Evolutionary conservation across 2,329 filamentous ascomycete genomes (phyloP).

Genomic region (Aspergillus jensenii): DNA sequence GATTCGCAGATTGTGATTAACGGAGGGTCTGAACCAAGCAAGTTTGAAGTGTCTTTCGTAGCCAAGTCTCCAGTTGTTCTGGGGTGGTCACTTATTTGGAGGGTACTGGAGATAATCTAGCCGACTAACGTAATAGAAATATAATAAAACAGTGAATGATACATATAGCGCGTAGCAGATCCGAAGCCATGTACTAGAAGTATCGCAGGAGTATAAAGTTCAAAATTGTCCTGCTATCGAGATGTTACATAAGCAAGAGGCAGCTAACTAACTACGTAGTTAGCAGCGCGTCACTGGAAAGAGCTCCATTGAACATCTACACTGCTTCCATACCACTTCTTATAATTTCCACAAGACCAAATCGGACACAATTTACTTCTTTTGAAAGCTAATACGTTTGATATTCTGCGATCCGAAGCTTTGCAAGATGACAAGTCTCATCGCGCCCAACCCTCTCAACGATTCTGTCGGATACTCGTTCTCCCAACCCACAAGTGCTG

Average conservation of each 20-base stretch:
- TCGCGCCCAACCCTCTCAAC: slow-evolving; percentile 49
- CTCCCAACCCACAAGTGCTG: slow-evolving; percentile 50
- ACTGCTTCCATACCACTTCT: neutral
- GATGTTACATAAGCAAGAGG: slow-evolving; percentile 38
- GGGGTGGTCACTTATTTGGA: neutral
- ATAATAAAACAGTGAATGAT: neutral
- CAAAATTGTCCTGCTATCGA: slow-evolving; percentile 5
- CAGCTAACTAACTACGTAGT: slow-evolving; percentile 23
- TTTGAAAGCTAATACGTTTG: neutral
- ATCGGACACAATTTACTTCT: neutral
- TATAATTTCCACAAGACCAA: neutral
- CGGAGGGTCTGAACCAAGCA: neutral
- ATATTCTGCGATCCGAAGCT: neutral
- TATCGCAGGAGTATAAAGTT: neutral
- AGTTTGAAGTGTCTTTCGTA: neutral
- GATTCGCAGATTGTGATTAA: slow-evolving; percentile 9
- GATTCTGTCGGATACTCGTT: slow-evolving; percentile 62
- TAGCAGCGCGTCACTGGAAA: slow-evolving; percentile 35
- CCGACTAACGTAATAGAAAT: neutral
- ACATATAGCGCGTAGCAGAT: neutral
- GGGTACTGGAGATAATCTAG: neutral
- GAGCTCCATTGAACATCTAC: slow-evolving; percentile 12
- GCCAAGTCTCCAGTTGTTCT: neutral
- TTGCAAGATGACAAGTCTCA: slow-evolving; percentile 54
- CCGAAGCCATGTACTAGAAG: neutral